Evolutionary conservation across 306 rosid species (phyloP).

Genomic region (Rosa persica): DNA sequence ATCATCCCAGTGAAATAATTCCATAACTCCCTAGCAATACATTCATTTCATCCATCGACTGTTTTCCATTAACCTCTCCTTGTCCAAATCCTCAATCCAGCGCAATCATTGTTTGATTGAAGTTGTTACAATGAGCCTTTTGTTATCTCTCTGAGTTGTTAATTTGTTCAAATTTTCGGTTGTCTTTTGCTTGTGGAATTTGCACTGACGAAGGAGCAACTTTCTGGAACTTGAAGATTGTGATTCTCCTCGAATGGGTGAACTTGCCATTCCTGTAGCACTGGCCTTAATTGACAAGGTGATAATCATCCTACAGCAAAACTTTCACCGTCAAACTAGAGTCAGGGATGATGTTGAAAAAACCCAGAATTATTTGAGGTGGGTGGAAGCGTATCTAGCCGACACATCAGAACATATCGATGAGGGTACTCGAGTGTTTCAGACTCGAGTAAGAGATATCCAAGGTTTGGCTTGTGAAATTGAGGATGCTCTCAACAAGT

Average conservation of each 20-base stretch:
- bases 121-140: too few relatives aligned
- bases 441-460: neutral
- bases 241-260: neutral
- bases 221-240: neutral
- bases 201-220: neutral
- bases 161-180: neutral
- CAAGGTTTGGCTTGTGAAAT: neutral
- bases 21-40: too few relatives aligned
- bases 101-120: too few relatives aligned
- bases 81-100: too few relatives aligned
- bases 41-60: too few relatives aligned
- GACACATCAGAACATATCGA: neutral
- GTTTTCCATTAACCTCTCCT: too few relatives aligned
- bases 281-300: neutral
- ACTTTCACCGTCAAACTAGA: neutral
- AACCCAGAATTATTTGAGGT: neutral
- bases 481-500: slow-evolving; percentile 7
- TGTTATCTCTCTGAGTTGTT: neutral
- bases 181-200: neutral
- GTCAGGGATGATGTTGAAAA: neutral
- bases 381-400: neutral
- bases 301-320: neutral
- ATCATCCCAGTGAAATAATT: too few relatives aligned
- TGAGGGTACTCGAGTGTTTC: neutral
- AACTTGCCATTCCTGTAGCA: neutral